Percentiles rank a stretch among this genome's conserved stretches.
phyloP scores from a whole-genome alignment of 2,329 filamentous ascomycete genomes.

The Colletotrichum coccodes region DNA sequence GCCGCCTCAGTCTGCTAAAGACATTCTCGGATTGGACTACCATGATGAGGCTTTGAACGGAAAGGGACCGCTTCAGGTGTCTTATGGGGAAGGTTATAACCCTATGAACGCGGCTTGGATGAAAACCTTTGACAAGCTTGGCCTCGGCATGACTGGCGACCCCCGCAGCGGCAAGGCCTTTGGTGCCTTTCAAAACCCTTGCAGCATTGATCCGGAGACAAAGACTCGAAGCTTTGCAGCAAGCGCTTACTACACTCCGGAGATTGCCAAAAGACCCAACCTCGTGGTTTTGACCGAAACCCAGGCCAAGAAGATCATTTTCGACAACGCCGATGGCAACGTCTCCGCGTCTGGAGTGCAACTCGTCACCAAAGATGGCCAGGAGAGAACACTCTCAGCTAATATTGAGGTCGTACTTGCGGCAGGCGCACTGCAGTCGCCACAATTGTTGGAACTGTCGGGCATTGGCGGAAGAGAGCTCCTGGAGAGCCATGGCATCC shows the following conservation, averaged over 20 bases:
- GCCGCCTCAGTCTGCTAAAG: constrained; percentile 38
- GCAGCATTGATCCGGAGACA: constrained; percentile 42
- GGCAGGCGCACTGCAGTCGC: constrained; percentile 52
- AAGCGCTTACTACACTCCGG: constrained; percentile 44
- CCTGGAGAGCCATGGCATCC: constrained; percentile 43
- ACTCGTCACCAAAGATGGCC: constrained; percentile 8
- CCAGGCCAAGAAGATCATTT: constrained; percentile 10
- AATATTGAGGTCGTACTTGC: constrained; percentile 52
- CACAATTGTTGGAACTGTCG: constrained; percentile 54
- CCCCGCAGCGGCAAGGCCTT: constrained; percentile 41
- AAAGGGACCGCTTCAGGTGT: constrained; percentile 49
- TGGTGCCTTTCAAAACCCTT: constrained; percentile 46
- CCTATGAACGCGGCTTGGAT: constrained; percentile 48
- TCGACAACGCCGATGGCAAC: not conserved
- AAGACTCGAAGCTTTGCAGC: constrained; percentile 45
- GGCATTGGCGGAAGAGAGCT: constrained; percentile 48
- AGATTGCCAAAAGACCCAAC: constrained; percentile 33
- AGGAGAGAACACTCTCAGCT: constrained; percentile 34
- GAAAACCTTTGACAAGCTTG: constrained; percentile 46
- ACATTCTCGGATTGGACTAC: constrained; percentile 42
- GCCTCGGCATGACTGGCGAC: constrained; percentile 44
- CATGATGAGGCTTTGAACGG: constrained; percentile 44
- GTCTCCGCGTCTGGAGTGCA: constrained; percentile 9
- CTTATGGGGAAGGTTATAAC: constrained; percentile 46
- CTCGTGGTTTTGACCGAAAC: constrained; percentile 38